A percentile compares a stretch with the other conserved stretches of the same genome.
Conservation (phyloP, 164 flowering plant genomes). For the Vitis labrusca region DNA sequence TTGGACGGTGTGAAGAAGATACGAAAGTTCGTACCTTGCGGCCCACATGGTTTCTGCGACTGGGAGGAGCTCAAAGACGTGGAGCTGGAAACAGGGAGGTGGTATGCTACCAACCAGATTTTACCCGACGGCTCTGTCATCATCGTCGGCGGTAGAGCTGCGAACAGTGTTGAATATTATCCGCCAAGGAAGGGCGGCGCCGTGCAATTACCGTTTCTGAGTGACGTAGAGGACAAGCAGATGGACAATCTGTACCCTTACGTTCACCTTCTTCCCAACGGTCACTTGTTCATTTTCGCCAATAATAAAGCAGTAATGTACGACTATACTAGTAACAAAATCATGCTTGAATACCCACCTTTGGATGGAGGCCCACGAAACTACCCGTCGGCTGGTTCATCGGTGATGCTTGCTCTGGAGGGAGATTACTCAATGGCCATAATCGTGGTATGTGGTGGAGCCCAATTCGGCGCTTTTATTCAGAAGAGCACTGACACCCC, state of each 20-base stretch:
- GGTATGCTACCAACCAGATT: constrained; percentile 52
- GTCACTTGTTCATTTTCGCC: constrained; percentile 79
- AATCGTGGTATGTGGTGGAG: constrained; percentile 87
- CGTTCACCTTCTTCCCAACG: constrained; percentile 81
- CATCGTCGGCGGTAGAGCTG: constrained; percentile 42
- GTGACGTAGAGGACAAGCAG: constrained; percentile 54
- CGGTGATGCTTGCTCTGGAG: constrained; percentile 66
- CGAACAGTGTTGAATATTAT: constrained; percentile 54
- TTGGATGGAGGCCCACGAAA: constrained; percentile 80
- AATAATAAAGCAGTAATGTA: constrained; percentile 60
- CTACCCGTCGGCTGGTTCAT: constrained; percentile 89
- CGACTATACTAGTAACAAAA: constrained; percentile 33
- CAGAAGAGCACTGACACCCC: constrained; percentile 48
- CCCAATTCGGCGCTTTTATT: constrained; percentile 65
- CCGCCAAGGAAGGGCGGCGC: constrained; percentile 50
- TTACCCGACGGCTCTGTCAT: constrained; percentile 47
- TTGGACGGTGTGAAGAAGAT: constrained; percentile 58
- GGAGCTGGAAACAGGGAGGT: constrained; percentile 30
- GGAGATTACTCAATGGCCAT: constrained; percentile 60
- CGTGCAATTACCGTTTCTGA: constrained; percentile 55
- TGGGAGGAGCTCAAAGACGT: constrained; percentile 41
- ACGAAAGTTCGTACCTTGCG: constrained; percentile 39
- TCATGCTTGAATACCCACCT: constrained; percentile 48
- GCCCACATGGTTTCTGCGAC: constrained; percentile 25
- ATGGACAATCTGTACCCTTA: constrained; percentile 86